Evolutionary conservation across 2,329 filamentous ascomycete species (phyloP).

Genomic region (Colletotrichum sp.): DNA sequence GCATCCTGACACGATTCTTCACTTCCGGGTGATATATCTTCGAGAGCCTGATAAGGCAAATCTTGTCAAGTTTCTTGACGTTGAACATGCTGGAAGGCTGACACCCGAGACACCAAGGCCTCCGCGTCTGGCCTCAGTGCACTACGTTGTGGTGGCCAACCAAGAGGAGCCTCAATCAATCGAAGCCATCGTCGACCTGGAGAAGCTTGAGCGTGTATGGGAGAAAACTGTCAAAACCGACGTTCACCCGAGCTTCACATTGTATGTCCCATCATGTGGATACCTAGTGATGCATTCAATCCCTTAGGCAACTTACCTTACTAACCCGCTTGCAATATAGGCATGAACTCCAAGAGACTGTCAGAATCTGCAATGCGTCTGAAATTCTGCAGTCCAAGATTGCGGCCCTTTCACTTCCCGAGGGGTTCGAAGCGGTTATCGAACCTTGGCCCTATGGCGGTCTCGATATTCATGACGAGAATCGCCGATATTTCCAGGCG

Average conservation of each 20-base stretch:
- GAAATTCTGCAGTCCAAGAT: not conserved
- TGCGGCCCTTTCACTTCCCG: not conserved
- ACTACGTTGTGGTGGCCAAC: not conserved
- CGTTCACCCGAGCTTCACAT: not conserved
- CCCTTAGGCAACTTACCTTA: too few relatives aligned
- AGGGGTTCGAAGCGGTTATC: slow-evolving; percentile 39
- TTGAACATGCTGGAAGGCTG: slow-evolving; percentile 29
- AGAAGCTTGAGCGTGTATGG: not conserved
- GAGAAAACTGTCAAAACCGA: not conserved
- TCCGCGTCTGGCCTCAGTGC: slow-evolving; percentile 1
- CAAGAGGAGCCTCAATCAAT: slow-evolving; percentile 26
- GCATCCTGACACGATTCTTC: slow-evolving; percentile 29
- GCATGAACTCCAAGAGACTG: not conserved
- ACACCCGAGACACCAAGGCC: not conserved
- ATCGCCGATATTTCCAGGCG: slow-evolving; percentile 24
- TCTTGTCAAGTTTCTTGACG: slow-evolving; percentile 40
- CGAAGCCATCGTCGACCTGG: slow-evolving; percentile 38
- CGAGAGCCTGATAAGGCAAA: slow-evolving; percentile 44
- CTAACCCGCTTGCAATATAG: not conserved
- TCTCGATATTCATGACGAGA: slow-evolving; percentile 22
- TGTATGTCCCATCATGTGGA: not conserved
- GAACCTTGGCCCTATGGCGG: slow-evolving; percentile 59
- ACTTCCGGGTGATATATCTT: slow-evolving; percentile 47
- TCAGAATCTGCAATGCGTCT: not conserved
- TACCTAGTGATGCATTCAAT: too few relatives aligned